Evolutionary conservation across 2,329 filamentous ascomycete species (phyloP).

Genomic region (Acrocalymma vagum): DNA sequence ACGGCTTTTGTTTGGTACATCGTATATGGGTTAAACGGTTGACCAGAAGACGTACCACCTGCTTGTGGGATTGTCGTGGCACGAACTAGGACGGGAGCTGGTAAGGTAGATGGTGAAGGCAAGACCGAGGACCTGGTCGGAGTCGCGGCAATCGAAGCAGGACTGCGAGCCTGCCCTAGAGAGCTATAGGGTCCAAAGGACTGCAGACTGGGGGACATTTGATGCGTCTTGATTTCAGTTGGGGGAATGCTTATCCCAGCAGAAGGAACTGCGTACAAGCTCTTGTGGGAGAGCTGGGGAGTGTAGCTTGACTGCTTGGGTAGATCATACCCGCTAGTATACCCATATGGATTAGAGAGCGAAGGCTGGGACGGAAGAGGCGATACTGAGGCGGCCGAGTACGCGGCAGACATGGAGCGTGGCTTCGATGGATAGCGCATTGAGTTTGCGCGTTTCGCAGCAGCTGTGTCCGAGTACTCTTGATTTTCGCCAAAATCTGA

Average conservation of each 20-base stretch:
- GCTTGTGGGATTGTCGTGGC: constrained; percentile 70
- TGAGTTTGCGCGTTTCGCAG: constrained; percentile 49
- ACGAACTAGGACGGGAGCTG: constrained; percentile 70
- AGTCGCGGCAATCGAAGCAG: constrained; percentile 48
- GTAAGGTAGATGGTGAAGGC: constrained; percentile 53
- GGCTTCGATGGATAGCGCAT: constrained; percentile 46
- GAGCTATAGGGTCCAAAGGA: constrained; percentile 55
- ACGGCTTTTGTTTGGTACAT: constrained; percentile 83
- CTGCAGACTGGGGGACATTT: constrained; percentile 44
- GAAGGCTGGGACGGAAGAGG: constrained; percentile 49
- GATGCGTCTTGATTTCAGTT: constrained; percentile 41
- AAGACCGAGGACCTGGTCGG: constrained; percentile 49
- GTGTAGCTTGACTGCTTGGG: constrained; percentile 40
- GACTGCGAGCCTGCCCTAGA: constrained; percentile 54
- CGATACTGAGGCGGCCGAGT: constrained; percentile 44
- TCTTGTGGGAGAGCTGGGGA: constrained; percentile 44
- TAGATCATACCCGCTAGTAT: constrained; percentile 48
- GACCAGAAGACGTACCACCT: constrained; percentile 55
- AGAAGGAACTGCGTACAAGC: constrained; percentile 43
- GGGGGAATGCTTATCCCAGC: constrained; percentile 35
- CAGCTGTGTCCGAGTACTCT: constrained; percentile 31
- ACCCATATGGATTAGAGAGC: constrained; percentile 44
- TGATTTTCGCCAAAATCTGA: constrained; percentile 35
- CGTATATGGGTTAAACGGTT: constrained; percentile 75
- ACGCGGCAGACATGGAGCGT: constrained; percentile 38